Evolutionary conservation across 2,329 filamentous ascomycete genomes (phyloP), one percentile per base, ranked within the genome.

Genomic region (Blastomyces percursus): DNA sequence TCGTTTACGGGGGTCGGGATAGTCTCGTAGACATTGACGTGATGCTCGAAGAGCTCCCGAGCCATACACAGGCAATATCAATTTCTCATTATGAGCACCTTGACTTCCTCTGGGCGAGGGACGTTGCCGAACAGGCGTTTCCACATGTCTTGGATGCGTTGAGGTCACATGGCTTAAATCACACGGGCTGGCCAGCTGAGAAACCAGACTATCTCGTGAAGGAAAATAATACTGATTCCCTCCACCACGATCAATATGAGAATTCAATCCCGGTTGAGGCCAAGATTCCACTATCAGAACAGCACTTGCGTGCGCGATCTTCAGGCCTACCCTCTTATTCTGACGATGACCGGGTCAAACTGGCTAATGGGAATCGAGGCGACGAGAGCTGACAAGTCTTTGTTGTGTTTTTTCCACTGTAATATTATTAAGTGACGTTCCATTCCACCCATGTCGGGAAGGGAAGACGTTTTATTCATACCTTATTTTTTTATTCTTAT

Each of bases 61-160:
- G 81, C 27, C 89, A 90, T 73, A 97, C 94, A 0, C 82, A 93
- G 2, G 91, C 91, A 1, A 94, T 86, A 46, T 88, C 93, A 71
- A 89, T 99, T 51, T 85, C 88, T 0, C 91, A 96, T 72, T 99
- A 96, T 74, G 94, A 99, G 74, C 94, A 99, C 74, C 84, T 99
- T 30, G 94, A 99, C 74, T 96, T 99, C 70, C 80, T 99, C 0
- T 99, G 94, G 94, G 94, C 90, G 0, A 81, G 85, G 46, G 91
- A 96, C 69, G 89, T 96, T 7, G 84, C 96, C 67, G 79, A 81
- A 0, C 84, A 91, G 60, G 93, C 97, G 2, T 96, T 96, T 71
- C 89, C 87, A 19, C 90, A 96, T 72, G 91, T 99, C 1, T 92
- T 96, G 66, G 88, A 95, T 68, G 92, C 94, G 0, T 79, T 99